Base-by-base conservation (phyloP, 2,329 filamentous ascomycete species). In the Aspergillus alliaceus region DNA sequence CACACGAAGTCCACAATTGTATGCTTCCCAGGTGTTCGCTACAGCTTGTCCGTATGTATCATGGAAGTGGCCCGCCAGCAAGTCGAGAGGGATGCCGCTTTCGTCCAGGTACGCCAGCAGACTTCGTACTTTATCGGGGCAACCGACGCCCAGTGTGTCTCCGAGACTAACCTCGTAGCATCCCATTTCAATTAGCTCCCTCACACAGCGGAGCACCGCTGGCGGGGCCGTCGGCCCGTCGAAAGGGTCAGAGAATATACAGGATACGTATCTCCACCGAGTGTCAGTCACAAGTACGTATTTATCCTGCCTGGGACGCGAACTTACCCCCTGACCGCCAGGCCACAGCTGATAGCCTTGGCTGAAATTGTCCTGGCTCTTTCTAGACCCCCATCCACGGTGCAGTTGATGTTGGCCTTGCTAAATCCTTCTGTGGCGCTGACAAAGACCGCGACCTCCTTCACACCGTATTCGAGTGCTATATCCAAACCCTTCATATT, bases 61-160 rank as follows among this genome's bases (percentile, higher is more conserved):
- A 73, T 96, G 91, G 68, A 96, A 93, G 74, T 96, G 91, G 77
- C 93, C 86, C 0, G 90, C 90, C 11, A 96, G 76, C 66, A 90
- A 87, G 65, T 87, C 85, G 54, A 82, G 83, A 20, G 87, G 82
- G 18, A 96, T 82, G 0, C 87, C 88, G 25, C 70, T 61, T 2
- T 62, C 44, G 0, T 66, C 54, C 4, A 79, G 65, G 44, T 72
- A 71, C 4, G 57, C 51, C 8, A 79, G 48, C 2, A 79, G 62
- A 6, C 55, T 60, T 20, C 62, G 66, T 1, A 75, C 72, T 20
- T 71, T 66, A 12, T 56, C 64, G 44, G 70, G 69, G 51, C 90
- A 96, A 31, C 92, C 93, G 84, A 96, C 92, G 18, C 93, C 93
- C 0, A 92, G 93, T 0, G 93, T 97, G 69, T 96, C 93, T 6